Conservation (phyloP, 2,329 filamentous ascomycete species). For the Cercospora nicotianae region DNA sequence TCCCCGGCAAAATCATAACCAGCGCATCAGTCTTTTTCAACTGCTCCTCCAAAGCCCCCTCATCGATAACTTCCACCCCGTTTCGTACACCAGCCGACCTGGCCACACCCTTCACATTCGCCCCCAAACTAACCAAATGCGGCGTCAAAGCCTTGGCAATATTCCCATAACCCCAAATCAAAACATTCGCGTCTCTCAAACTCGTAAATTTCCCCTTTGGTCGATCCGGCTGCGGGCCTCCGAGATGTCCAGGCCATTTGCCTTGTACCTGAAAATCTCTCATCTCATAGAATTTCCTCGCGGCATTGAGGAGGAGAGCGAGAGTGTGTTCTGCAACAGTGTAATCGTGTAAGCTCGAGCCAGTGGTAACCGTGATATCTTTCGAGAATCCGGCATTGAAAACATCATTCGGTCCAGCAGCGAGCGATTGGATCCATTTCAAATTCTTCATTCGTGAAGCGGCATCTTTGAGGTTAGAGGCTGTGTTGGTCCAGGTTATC, state of each 20-base stretch:
- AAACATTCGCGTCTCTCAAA: slow-evolving; percentile 58
- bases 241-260: slow-evolving; percentile 62
- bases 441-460: slow-evolving; percentile 57
- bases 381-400: slow-evolving; percentile 61
- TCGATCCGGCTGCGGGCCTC: slow-evolving; percentile 61
- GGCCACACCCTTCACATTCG: slow-evolving; percentile 60
- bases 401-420: slow-evolving; percentile 66
- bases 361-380: slow-evolving; percentile 58
- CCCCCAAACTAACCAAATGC: slow-evolving; percentile 56
- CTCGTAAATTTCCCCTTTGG: slow-evolving; percentile 60
- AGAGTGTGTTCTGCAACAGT: slow-evolving; percentile 66
- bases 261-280: slow-evolving; percentile 59
- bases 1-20: slow-evolving; percentile 67
- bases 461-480: slow-evolving; percentile 60
- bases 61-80: slow-evolving; percentile 58
- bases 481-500: slow-evolving; percentile 62
- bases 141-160: slow-evolving; percentile 63
- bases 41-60: slow-evolving; percentile 55
- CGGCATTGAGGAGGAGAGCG: slow-evolving; percentile 57
- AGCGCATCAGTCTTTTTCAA: slow-evolving; percentile 61
- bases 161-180: slow-evolving; percentile 67
- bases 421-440: slow-evolving; percentile 66
- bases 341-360: slow-evolving; percentile 63
- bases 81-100: slow-evolving; percentile 57
- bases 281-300: slow-evolving; percentile 62